A percentile compares a stretch with the other conserved stretches of the same genome.
These are phyloP conservation scores for Pichiaceae sp. DNA, from an alignment of 1,139 yeast genomes.

Conservation along the genomic window DNA sequence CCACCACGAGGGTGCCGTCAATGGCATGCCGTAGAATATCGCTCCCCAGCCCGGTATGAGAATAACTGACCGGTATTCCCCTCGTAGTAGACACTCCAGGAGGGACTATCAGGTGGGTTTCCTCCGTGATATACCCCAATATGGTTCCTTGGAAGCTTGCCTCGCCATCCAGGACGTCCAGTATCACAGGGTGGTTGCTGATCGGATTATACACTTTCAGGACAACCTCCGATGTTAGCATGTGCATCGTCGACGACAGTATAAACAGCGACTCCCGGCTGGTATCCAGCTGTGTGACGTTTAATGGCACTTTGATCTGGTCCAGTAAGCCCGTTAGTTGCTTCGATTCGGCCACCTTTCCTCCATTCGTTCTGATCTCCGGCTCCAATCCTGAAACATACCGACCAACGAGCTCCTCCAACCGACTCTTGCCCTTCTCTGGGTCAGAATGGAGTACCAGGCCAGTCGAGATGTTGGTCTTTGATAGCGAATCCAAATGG, in stretches of 20 bases:
- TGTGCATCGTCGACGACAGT: conserved; percentile 39
- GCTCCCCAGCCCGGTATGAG: conserved; percentile 36
- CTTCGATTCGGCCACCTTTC: conserved; percentile 11
- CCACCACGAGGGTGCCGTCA: conserved; percentile 41
- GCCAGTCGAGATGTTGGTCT: neutral
- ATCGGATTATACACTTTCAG: conserved; percentile 45
- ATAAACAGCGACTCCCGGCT: conserved; percentile 25
- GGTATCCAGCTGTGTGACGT: conserved; percentile 16
- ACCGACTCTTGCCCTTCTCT: conserved; percentile 10
- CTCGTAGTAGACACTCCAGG: conserved; percentile 46
- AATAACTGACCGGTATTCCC: conserved; percentile 38
- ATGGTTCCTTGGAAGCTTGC: conserved; percentile 38
- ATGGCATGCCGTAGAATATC: conserved; percentile 40
- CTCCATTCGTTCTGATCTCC: conserved; percentile 14
- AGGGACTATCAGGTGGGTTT: conserved; percentile 31
- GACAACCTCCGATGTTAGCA: conserved; percentile 44
- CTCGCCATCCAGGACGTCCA: conserved; percentile 34
- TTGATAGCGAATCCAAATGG: neutral
- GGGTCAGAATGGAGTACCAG: conserved; percentile 1
- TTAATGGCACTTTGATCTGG: conserved; percentile 14
- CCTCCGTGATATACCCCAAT: conserved; percentile 35
- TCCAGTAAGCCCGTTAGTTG: conserved; percentile 16
- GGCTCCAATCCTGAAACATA: conserved; percentile 25
- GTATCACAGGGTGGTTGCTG: conserved; percentile 31
- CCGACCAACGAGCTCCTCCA: conserved; percentile 24